These are phyloP conservation scores for Myriosclerotinia curreyana DNA, from an alignment of 2,329 filamentous ascomycete species.

Conservation along the genomic window DNA sequence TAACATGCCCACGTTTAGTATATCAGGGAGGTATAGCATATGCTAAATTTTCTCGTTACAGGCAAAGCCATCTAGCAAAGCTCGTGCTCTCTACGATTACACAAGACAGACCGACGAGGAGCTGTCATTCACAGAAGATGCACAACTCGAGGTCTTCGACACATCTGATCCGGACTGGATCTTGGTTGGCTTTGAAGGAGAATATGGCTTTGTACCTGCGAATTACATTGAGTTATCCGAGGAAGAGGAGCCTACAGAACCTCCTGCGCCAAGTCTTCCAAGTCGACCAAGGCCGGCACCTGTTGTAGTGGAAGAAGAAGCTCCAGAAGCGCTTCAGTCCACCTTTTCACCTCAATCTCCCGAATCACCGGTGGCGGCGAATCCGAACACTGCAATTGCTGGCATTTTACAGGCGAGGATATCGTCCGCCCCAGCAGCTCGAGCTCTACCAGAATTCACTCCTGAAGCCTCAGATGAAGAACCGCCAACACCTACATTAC, in stretches of 20 bases:
- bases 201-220: conserved; percentile 91
- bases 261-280: conserved; percentile 39
- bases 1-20: background rate
- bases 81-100: conserved; percentile 97
- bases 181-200: conserved; percentile 75
- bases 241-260: conserved; percentile 40
- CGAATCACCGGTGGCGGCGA: conserved; percentile 24
- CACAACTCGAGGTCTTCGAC: conserved; percentile 80
- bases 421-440: conserved; percentile 39
- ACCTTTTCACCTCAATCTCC: conserved; percentile 3
- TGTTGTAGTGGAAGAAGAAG: conserved; percentile 30
- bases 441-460: conserved; percentile 53
- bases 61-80: conserved; percentile 65
- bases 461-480: conserved; percentile 69
- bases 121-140: conserved; percentile 90
- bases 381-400: conserved; percentile 49
- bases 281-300: conserved; percentile 38
- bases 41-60: conserved; percentile 40
- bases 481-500: conserved; percentile 57
- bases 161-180: conserved; percentile 95
- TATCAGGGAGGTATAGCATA: background rate
- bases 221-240: conserved; percentile 83
- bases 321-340: conserved; percentile 14
- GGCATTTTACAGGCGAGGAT: conserved; percentile 48
- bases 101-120: conserved; percentile 96